phyloP scores from a whole-genome alignment of 2,329 filamentous ascomycete genomes.

The Colletotrichum euphorbiae region DNA sequence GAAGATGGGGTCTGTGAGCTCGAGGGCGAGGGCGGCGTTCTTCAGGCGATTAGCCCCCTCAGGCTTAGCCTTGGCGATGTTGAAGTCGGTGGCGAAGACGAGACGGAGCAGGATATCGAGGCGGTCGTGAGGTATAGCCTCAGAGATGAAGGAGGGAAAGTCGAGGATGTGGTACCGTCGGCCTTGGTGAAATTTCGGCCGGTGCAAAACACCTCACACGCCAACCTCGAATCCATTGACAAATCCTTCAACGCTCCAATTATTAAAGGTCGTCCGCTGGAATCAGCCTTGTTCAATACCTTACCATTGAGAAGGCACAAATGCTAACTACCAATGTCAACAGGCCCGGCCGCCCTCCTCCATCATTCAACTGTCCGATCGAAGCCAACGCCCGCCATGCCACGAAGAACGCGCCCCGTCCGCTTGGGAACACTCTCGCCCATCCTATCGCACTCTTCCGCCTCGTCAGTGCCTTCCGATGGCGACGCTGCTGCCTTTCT shows the following conservation, averaged over 20 bases:
- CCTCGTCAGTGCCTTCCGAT: background rate
- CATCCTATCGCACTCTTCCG: background rate
- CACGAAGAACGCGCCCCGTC: background rate
- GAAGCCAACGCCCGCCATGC: background rate
- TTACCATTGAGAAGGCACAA: background rate
- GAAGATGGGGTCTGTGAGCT: background rate
- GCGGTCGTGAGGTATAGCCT: background rate
- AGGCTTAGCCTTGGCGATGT: conserved; percentile 1
- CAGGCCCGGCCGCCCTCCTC: background rate
- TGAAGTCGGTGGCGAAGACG: conserved; percentile 5
- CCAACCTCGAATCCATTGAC: background rate
- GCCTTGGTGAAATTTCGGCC: conserved; percentile 12
- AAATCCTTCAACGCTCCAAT: background rate
- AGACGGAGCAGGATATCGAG: conserved; percentile 1
- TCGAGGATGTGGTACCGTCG: conserved; percentile 8
- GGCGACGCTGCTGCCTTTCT: background rate
- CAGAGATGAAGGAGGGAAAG: background rate
- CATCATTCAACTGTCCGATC: background rate
- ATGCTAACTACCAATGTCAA: background rate
- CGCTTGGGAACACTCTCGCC: background rate
- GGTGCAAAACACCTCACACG: too few relatives aligned
- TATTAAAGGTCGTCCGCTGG: background rate
- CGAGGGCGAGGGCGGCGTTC: conserved; percentile 1
- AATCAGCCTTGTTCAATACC: background rate
- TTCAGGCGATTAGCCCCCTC: background rate